These are phyloP conservation scores for Trichoderma sp. DNA, from an alignment of 2,329 filamentous ascomycete genomes.

Conservation along the genomic window DNA sequence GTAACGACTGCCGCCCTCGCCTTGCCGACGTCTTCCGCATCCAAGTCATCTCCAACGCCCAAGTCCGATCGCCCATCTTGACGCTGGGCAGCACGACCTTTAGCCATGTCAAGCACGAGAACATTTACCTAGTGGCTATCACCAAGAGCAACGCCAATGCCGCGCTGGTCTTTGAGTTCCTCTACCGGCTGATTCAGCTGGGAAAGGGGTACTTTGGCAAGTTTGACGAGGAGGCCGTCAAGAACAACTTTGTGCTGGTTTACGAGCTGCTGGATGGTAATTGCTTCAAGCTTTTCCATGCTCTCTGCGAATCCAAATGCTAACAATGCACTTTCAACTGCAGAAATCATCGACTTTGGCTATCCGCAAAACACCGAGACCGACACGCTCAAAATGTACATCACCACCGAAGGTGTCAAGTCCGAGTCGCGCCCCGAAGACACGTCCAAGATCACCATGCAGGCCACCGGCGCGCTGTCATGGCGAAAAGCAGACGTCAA, in stretches of 20 bases:
- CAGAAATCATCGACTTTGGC: slow-evolving; percentile 97
- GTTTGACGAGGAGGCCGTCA: slow-evolving; percentile 98
- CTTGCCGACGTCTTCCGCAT: slow-evolving; percentile 99
- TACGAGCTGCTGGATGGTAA: slow-evolving; percentile 93
- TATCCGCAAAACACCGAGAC: slow-evolving; percentile 99
- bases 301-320: not conserved
- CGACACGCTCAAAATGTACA: slow-evolving; percentile 99
- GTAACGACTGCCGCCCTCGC: slow-evolving; percentile 94
- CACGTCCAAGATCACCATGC: slow-evolving; percentile 98
- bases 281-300: slow-evolving; percentile 21
- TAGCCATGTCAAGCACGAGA: slow-evolving; percentile 99
- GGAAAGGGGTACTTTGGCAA: slow-evolving; percentile 98
- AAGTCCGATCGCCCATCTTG: slow-evolving; percentile 94
- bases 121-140: slow-evolving; percentile 95
- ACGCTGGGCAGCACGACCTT: slow-evolving; percentile 97
- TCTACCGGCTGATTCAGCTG: slow-evolving; percentile 85
- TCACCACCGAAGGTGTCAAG: slow-evolving; percentile 97
- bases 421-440: slow-evolving; percentile 83
- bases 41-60: slow-evolving; percentile 97
- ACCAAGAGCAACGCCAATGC: slow-evolving; percentile 99
- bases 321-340: not conserved
- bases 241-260: slow-evolving; percentile 99
- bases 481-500: slow-evolving; percentile 98
- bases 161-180: slow-evolving; percentile 94
- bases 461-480: slow-evolving; percentile 92